A percentile compares a stretch with the other conserved stretches of the same genome.
phyloP scores from a whole-genome alignment of 1,139 yeast genomes.

The Waltiozyma sp. region DNA sequence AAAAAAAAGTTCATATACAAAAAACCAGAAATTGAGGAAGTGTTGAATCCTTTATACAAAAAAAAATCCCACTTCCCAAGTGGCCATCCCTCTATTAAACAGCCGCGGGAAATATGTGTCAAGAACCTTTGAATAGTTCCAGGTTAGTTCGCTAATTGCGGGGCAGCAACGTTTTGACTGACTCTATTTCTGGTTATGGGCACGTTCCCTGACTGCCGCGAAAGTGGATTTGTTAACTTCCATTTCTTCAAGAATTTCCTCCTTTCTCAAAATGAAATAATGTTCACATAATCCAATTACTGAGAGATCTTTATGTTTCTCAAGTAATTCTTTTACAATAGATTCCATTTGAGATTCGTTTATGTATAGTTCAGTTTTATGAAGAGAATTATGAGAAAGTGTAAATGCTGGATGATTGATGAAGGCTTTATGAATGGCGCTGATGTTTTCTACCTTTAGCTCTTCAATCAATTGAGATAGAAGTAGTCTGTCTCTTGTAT shows the following conservation, averaged over 20 bases:
- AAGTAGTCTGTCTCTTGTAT: slow-evolving; percentile 14
- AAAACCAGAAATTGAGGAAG: too few relatives aligned
- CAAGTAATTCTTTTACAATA: slow-evolving; percentile 3
- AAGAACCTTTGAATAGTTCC: neutral
- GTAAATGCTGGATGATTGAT: slow-evolving; percentile 12
- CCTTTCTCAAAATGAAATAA: slow-evolving; percentile 9
- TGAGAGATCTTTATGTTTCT: slow-evolving; percentile 3
- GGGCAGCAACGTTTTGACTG: slow-evolving; percentile 1
- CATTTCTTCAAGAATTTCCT: slow-evolving; percentile 10
- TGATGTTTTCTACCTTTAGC: slow-evolving; percentile 8
- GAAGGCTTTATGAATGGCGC: slow-evolving; percentile 7
- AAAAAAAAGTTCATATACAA: too few relatives aligned
- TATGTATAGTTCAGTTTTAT: slow-evolving; percentile 5
- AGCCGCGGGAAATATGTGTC: neutral
- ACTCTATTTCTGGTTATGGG: neutral
- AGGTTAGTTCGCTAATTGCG: slow-evolving; percentile 1
- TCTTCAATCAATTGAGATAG: slow-evolving; percentile 16
- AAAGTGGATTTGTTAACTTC: slow-evolving; percentile 3
- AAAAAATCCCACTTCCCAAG: too few relatives aligned
- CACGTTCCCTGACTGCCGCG: slow-evolving; percentile 1
- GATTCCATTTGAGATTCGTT: slow-evolving; percentile 3
- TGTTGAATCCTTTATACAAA: too few relatives aligned
- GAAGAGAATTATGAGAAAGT: slow-evolving; percentile 14
- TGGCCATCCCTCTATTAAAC: too few relatives aligned
- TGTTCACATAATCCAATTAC: slow-evolving; percentile 15